Evolutionary conservation across 164 flowering plant species (phyloP).

Genomic region (Pachysandra terminalis): DNA sequence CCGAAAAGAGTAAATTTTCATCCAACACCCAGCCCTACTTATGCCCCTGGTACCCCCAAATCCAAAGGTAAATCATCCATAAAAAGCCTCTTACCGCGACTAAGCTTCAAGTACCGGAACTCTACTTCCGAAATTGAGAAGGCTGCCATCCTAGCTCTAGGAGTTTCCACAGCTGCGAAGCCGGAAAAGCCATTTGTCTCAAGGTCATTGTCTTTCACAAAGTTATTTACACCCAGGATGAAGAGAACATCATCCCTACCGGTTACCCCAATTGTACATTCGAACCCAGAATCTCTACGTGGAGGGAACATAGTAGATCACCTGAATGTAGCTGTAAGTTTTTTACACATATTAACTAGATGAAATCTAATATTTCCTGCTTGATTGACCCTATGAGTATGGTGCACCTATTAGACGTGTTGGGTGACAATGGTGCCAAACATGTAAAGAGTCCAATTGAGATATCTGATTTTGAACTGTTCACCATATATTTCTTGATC

Average conservation of each 20-base stretch:
- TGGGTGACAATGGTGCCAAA: not conserved
- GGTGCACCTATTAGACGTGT: not conserved
- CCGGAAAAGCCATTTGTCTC: constrained; percentile 34
- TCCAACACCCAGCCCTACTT: constrained; percentile 48
- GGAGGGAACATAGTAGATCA: too few relatives aligned
- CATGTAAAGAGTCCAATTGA: not conserved
- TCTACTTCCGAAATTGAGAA: constrained; percentile 59
- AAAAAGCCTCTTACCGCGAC: constrained; percentile 57
- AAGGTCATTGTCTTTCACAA: constrained; percentile 64
- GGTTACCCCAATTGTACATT: too few relatives aligned
- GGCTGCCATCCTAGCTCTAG: constrained; percentile 54
- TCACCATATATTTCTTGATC: not conserved
- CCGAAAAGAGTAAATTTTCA: constrained; percentile 41
- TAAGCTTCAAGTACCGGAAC: constrained; percentile 61
- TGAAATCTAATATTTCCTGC: not conserved
- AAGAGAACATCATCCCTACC: constrained; percentile 33
- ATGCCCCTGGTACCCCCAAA: constrained; percentile 41
- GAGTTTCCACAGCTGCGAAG: constrained; percentile 35
- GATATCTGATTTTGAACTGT: not conserved
- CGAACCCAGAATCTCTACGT: too few relatives aligned
- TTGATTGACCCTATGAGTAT: not conserved
- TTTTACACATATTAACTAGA: not conserved
- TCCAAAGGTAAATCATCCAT: constrained; percentile 48
- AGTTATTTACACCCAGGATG: constrained; percentile 51
- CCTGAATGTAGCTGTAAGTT: too few relatives aligned